Evolutionary conservation across 2,329 filamentous ascomycete species (phyloP).

Genomic region (Coleophoma eucalyptorum): DNA sequence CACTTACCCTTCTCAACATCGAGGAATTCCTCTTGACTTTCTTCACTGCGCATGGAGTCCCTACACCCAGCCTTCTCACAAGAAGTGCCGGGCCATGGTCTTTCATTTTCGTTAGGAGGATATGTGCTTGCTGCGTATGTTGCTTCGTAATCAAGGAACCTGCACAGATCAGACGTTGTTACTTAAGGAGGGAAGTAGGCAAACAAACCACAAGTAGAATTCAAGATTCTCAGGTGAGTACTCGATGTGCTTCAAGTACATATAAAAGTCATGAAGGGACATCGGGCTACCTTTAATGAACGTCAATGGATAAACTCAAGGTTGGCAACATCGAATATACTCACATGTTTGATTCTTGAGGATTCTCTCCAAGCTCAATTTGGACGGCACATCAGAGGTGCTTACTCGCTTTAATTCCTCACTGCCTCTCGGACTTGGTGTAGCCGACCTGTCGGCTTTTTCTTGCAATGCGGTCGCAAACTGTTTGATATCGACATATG

Average conservation of each 20-base stretch:
- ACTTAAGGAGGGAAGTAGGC: no score
- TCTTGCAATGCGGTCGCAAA: constrained; percentile 34
- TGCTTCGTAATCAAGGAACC: constrained; percentile 41
- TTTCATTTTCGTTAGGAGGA: neutral
- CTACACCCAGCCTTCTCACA: neutral
- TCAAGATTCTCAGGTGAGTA: constrained; percentile 45
- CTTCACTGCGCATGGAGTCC: neutral
- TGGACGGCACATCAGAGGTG: constrained; percentile 33
- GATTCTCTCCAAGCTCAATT: constrained; percentile 40
- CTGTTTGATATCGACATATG: constrained; percentile 43
- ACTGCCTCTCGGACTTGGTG: constrained; percentile 25
- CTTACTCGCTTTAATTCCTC: constrained; percentile 31
- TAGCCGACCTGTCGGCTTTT: constrained; percentile 2
- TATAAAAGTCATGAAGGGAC: constrained; percentile 46
- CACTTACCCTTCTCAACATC: neutral
- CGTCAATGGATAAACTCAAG: neutral
- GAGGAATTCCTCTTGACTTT: neutral
- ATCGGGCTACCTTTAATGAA: constrained; percentile 36
- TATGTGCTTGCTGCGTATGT: neutral
- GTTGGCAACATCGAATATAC: constrained; percentile 3
- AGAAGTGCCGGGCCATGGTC: neutral
- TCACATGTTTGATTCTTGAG: constrained; percentile 43
- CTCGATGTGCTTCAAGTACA: constrained; percentile 47
- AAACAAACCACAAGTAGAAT: constrained; percentile 42
- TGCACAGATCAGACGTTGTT: constrained; percentile 9